Percentiles rank a stretch among this genome's conserved stretches.
Conservation (phyloP, 345 rosid genomes). For the Erysimum cheiranthoides region DNA sequence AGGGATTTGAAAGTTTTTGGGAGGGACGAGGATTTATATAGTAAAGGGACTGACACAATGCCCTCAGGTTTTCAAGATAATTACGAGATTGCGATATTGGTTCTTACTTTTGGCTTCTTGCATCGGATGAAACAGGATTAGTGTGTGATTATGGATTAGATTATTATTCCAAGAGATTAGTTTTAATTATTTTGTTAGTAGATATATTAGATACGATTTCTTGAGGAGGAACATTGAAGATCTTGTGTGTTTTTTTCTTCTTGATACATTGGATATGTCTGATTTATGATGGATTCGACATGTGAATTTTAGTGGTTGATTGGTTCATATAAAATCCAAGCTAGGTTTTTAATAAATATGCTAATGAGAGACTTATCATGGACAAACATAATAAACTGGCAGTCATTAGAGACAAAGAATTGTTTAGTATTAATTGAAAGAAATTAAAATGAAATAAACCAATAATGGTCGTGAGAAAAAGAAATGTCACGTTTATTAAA, state of each 20-base stretch:
- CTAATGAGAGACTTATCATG: constrained; percentile 5
- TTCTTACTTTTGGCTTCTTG: constrained; percentile 39
- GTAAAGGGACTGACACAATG: neutral
- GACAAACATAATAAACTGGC: neutral
- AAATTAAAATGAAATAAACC: neutral
- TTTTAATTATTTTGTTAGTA: constrained; percentile 9
- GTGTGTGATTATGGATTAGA: constrained; percentile 19
- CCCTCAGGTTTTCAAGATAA: constrained; percentile 41
- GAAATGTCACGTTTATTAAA: constrained; percentile 2
- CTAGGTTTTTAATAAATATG: constrained; percentile 16
- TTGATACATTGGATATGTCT: constrained; percentile 43
- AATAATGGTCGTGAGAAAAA: neutral
- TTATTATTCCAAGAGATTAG: constrained; percentile 16
- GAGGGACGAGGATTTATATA: constrained; percentile 53
- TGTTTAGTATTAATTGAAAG: neutral
- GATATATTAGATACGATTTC: constrained; percentile 31
- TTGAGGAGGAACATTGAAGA: constrained; percentile 30
- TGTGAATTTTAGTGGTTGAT: constrained; percentile 37
- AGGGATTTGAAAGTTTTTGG: constrained; percentile 27
- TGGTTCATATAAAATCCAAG: constrained; percentile 23
- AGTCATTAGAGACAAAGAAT: constrained; percentile 5
- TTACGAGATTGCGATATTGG: constrained; percentile 44
- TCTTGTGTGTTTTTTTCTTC: constrained; percentile 46
- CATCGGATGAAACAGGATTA: constrained; percentile 10
- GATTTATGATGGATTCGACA: constrained; percentile 36